Base-by-base conservation (phyloP, 228 moss, liverwort and hornwort species). In the Sphagnum fallax region DNA sequence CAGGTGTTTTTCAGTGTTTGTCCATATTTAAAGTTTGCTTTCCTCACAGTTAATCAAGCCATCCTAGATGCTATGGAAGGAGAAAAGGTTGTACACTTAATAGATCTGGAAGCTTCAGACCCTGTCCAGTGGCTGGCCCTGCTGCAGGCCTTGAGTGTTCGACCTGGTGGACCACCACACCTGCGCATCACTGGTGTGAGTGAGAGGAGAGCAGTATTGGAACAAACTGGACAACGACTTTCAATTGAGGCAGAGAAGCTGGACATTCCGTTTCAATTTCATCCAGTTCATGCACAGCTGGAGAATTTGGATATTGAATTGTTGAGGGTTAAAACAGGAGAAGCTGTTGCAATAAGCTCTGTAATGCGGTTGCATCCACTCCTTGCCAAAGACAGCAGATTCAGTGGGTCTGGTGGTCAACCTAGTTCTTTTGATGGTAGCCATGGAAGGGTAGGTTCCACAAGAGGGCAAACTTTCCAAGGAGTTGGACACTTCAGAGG, bases 1-100 rank as follows among this genome's bases (percentile, higher is more conserved):
- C 90, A 92, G 71, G 77, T 92, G 15, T 90, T 90, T 64, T 92
- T 90, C 71, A 88, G 82, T 10, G 88, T 88, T 8, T 92, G 92
- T 64, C 92, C 92, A 0, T 92, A 84, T 4, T 58, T 92, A 0
- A 92, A 88, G 72, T 92, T 92, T 1, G 86, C 90, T 12, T 90
- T 88, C 64, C 72, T 92, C 52, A 88, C 81, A 63, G 84, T 81
- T 3, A 92, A 92, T 67, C 92, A 92, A 70, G 72, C 88, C 52
- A 92, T 92, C 53, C 61, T 92, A 68, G 92, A 90, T 65, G 84
- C 90, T 18, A 88, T 88, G 86, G 90, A 92, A 62, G 92, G 90
- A 10, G 90, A 92, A 66, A 82, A 83, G 65, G 78, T 90, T n/a
- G 90, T 92, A 10, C 92, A 92, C 63, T 79, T 92, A 8, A 79